phyloP scores from a whole-genome alignment of 805 yeast genomes.

The Pichia pseudocactophila region DNA sequence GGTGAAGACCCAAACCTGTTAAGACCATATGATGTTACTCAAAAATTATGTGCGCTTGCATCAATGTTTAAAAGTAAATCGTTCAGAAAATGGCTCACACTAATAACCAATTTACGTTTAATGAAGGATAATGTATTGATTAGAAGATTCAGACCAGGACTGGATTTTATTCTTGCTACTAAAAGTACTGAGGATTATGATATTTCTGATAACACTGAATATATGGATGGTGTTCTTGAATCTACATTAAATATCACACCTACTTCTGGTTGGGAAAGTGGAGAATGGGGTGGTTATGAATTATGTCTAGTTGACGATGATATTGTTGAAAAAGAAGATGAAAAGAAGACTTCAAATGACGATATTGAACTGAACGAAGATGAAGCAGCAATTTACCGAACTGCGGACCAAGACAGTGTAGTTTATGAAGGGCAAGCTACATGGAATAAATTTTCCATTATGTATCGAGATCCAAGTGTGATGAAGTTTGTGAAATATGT shows the following conservation, averaged over 20 bases:
- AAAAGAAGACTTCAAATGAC: not conserved
- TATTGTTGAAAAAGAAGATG: conserved; percentile 27
- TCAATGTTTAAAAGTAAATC: conserved; percentile 49
- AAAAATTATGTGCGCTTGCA: conserved; percentile 44
- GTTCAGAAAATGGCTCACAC: conserved; percentile 61
- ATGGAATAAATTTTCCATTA: conserved; percentile 73
- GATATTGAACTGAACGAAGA: conserved; percentile 31
- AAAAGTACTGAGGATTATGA: conserved; percentile 15
- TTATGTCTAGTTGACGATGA: conserved; percentile 66
- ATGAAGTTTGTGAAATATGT: conserved; percentile 89
- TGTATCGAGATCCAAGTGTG: conserved; percentile 78
- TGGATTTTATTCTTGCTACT: conserved; percentile 88
- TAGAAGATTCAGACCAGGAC: conserved; percentile 91
- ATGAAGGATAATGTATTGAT: conserved; percentile 60
- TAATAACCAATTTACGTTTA: conserved; percentile 53
- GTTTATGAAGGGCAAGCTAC: conserved; percentile 70
- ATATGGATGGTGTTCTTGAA: conserved; percentile 51
- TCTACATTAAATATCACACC: conserved; percentile 82
- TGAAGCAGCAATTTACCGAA: conserved; percentile 80
- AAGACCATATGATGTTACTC: conserved; percentile 16
- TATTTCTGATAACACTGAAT: conserved; percentile 14
- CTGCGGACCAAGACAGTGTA: conserved; percentile 64
- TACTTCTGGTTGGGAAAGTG: conserved; percentile 71
- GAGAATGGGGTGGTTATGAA: conserved; percentile 94
- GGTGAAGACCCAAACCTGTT: conserved; percentile 14